Evolutionary conservation across 441 rosid genomes (phyloP).

Genomic region (Euphorbia celastroides): DNA sequence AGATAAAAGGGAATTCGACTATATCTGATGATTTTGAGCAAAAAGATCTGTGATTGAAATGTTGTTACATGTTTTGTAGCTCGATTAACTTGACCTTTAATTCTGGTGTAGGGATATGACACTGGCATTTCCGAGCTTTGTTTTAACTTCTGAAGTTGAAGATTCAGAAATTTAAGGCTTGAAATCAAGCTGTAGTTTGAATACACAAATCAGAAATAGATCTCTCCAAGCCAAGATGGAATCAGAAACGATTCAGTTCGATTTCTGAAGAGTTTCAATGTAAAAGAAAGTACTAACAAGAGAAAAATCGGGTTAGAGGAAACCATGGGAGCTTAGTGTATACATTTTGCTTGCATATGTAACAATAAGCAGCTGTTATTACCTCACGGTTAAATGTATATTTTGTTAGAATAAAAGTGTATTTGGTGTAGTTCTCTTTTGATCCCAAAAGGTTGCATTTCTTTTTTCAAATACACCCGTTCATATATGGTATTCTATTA

Average conservation of each 20-base stretch:
- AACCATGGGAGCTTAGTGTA: background rate
- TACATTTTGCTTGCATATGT: background rate
- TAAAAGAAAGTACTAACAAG: background rate
- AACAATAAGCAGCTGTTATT: background rate
- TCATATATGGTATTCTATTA: no score
- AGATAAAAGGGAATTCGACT: no score
- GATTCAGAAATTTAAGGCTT: constrained; percentile 39
- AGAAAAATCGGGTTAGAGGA: background rate
- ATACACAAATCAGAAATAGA: no score
- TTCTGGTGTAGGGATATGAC: constrained; percentile 62
- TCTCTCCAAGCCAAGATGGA: background rate
- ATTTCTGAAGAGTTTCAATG: background rate
- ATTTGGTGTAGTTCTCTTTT: background rate
- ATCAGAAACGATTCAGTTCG: background rate
- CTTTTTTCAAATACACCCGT: background rate
- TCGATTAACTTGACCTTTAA: no score
- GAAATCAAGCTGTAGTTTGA: background rate
- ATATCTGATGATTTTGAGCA: no score
- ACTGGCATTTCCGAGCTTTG: constrained; percentile 70
- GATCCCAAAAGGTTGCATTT: background rate
- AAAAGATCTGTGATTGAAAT: no score
- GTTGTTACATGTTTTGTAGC: no score
- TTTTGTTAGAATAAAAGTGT: background rate
- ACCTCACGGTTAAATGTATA: background rate
- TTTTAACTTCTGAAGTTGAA: constrained; percentile 46